Evolutionary conservation across 2,329 filamentous ascomycete species (phyloP), one percentile per base, ranked within the genome.

Genomic region (Calycina marina): DNA sequence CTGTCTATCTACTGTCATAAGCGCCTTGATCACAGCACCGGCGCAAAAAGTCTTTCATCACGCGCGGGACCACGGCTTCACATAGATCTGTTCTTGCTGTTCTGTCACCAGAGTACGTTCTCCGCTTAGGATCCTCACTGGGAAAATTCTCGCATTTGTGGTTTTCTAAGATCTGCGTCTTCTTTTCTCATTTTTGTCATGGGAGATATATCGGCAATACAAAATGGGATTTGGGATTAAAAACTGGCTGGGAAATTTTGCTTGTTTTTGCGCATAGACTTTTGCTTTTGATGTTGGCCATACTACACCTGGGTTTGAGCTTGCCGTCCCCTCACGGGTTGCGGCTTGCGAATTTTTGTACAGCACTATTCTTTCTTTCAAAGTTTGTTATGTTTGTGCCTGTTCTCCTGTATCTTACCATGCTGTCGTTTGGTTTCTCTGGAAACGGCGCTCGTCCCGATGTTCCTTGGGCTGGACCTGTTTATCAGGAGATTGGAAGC

Each of bases 21-120:
- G n/a, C n/a, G n/a, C n/a, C n/a, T n/a, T 45, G 40, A 35, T 35
- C 40, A 46, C 44, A 45, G 39, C 36, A 45, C 42, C 42, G 37
- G 39, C 38, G 25, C 25, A 16, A 14, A 29, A 11, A 2, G 27
- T 32, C 35, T 5, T 16, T 20, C 18, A 20, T 13, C 28, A 22
- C 20, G 20, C 20, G 20, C 8, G 20, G n/a, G 14, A 32, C 20
- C 8, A n/a, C 32, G 30, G 36, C 35, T 39, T 28, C 36, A 35
- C 35, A 26, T 39, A 39, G 32, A 39, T 27, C 20, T 5, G 29
- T 31, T 25, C 27, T 18, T 20, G 27, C 31, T 32, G 17, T 13
- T 12, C 31, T 32, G 17, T 13, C 12, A 22, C n/a, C n/a, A n/a
- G 3, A n/a, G 20, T 22, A 22, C 20, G 20, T 9, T 22, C 20